A percentile compares a stretch with the other conserved stretches of the same genome.
Conservation (phyloP, 306 rosid species). For the Rosa persica region DNA sequence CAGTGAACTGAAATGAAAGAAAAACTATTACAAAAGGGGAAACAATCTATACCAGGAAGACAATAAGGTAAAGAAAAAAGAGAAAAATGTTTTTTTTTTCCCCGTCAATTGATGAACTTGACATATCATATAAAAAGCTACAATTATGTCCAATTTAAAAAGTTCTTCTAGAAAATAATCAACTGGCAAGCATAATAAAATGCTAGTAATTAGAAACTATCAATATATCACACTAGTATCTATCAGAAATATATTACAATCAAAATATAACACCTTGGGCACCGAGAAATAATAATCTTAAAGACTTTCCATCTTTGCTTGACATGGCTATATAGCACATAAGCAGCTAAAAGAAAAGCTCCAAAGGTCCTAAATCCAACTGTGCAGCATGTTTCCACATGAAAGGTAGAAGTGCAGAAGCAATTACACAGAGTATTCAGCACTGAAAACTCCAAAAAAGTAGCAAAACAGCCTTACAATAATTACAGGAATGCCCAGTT, state of each 20-base stretch:
- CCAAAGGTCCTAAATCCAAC: not conserved
- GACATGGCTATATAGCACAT: not conserved
- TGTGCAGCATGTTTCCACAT: not conserved
- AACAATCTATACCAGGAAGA: not conserved
- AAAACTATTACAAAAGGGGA: not conserved
- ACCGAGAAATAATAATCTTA: not conserved
- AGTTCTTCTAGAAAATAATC: not conserved
- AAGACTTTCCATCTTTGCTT: not conserved
- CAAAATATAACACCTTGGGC: not conserved
- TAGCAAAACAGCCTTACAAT: not conserved
- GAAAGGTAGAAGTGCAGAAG: not conserved
- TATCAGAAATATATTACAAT: not conserved
- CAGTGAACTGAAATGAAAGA: constrained; percentile 59
- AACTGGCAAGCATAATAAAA: not conserved
- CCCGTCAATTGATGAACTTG: too few species aligned
- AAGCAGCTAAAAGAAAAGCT: not conserved
- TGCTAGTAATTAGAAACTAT: too few species aligned
- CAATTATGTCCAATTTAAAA: not conserved
- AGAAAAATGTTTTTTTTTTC: too few species aligned
- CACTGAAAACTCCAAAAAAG: not conserved
- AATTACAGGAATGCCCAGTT: not conserved
- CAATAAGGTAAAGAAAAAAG: not conserved
- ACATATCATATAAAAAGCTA: too few species aligned
- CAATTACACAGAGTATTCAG: not conserved
- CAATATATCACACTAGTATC: not conserved